A percentile compares a stretch with the other conserved stretches of the same genome.
phyloP scores from a whole-genome alignment of 768 basidiomycete genomes.

The Naganishia friedmannii region DNA sequence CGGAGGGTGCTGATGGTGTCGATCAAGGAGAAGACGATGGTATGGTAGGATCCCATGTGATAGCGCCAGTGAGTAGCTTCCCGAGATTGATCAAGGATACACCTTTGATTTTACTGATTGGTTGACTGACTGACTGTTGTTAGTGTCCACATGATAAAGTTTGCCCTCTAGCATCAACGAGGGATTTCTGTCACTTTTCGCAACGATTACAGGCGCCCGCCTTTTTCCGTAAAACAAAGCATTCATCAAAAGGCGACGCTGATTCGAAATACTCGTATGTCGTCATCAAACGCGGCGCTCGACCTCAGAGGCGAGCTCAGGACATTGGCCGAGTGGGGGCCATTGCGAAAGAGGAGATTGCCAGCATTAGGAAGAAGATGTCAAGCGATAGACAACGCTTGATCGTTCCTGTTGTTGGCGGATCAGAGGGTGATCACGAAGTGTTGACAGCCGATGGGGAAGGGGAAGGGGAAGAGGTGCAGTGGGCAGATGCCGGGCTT shows the following conservation, averaged over 20 bases:
- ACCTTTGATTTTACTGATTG: no score
- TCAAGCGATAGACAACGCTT: constrained; percentile 36
- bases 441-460: constrained; percentile 18
- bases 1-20: constrained; percentile 36
- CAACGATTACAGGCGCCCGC: constrained; percentile 82
- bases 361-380: constrained; percentile 36
- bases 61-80: constrained; percentile 80
- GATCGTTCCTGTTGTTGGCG: constrained; percentile 29
- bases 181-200: constrained; percentile 67
- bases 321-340: constrained; percentile 39
- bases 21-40: constrained; percentile 30
- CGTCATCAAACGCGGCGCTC: constrained; percentile 72
- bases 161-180: constrained; percentile 65
- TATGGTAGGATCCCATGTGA: constrained; percentile 66
- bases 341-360: constrained; percentile 41
- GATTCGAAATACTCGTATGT: constrained; percentile 87
- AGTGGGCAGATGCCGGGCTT: constrained; percentile 9
- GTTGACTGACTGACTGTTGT: constrained; percentile 20
- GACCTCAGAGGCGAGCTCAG: constrained; percentile 56
- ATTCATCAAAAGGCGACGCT: constrained; percentile 77
- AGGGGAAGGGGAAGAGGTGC: constrained; percentile 18
- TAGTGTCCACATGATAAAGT: constrained; percentile 86
- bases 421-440: constrained; percentile 20
- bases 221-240: constrained; percentile 83
- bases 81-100: no score